Evolutionary conservation across 805 yeast species (phyloP).

Genomic region (Lachancea lanzarotensis): DNA sequence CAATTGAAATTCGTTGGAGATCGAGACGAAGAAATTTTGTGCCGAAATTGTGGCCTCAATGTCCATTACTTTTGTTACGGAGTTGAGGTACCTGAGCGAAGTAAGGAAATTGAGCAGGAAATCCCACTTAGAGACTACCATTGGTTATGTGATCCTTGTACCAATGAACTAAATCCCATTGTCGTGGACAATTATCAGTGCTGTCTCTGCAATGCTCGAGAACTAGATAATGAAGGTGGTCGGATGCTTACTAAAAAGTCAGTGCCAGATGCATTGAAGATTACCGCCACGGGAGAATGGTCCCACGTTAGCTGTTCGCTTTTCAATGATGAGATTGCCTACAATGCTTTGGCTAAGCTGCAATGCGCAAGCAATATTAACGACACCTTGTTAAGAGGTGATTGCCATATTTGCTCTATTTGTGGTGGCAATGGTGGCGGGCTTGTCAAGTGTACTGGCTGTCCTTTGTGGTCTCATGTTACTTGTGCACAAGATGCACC

Average conservation of each 20-base stretch:
- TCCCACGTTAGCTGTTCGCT: conserved; percentile 69
- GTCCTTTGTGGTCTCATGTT: conserved; percentile 17
- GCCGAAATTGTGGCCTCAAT: conserved; percentile 59
- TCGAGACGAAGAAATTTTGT: conserved; percentile 35
- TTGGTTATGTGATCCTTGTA: conserved; percentile 81
- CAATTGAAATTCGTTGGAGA: conserved; percentile 24
- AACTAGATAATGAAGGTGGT: conserved; percentile 41
- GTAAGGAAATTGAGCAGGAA: conserved; percentile 2
- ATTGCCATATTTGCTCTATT: conserved; percentile 36
- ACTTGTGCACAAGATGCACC: conserved; percentile 24
- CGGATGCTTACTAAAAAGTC: conserved; percentile 37
- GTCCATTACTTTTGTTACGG: conserved; percentile 75
- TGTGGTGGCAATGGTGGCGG: conserved; percentile 47
- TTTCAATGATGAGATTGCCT: conserved; percentile 41
- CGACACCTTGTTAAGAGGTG: conserved; percentile 28
- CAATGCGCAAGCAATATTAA: conserved; percentile 44
- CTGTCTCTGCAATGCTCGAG: conserved; percentile 54
- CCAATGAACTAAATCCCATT: conserved; percentile 59
- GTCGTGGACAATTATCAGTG: conserved; percentile 56
- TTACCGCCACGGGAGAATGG: conserved; percentile 68
- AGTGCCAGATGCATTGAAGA: conserved; percentile 59
- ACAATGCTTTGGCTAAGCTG: conserved; percentile 36
- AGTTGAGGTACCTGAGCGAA: neutral
- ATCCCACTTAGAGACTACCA: conserved; percentile 17
- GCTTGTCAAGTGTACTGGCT: conserved; percentile 17